Evolutionary conservation across 305 asterid species (phyloP).

Genomic region (Fraxinus dipetala): DNA sequence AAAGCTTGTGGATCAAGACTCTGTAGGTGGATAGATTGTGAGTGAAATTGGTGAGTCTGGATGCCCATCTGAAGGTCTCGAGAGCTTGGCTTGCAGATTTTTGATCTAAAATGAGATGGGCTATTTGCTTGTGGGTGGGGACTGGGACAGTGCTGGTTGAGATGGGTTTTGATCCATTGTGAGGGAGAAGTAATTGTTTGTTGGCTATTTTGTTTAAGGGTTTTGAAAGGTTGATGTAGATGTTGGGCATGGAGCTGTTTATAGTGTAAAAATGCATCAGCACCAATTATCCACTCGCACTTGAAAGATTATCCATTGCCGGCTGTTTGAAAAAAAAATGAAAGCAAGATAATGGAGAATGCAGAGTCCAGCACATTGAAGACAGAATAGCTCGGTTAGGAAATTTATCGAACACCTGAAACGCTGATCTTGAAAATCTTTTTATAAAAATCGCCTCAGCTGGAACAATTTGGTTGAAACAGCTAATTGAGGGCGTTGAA

Average conservation of each 20-base stretch:
- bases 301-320: not conserved
- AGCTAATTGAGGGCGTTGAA: too few species aligned
- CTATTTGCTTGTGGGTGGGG: constrained; percentile 61
- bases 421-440: too few species aligned
- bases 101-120: constrained; percentile 67
- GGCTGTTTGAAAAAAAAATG: not conserved
- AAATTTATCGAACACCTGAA: not conserved
- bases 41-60: constrained; percentile 51
- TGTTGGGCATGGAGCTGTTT: constrained; percentile 27
- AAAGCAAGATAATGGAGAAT: not conserved
- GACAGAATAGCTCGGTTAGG: not conserved
- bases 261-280: not conserved
- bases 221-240: constrained; percentile 17
- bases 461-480: too few species aligned
- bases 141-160: constrained; percentile 35
- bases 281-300: not conserved
- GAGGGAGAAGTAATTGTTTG: constrained; percentile 10
- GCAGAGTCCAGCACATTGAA: not conserved
- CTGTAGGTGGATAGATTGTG: constrained; percentile 68
- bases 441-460: too few species aligned
- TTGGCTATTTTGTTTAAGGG: constrained; percentile 1
- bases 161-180: constrained; percentile 37
- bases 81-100: constrained; percentile 62
- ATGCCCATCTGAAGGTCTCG: constrained; percentile 89
- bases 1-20: constrained; percentile 73